Evolutionary conservation across 257 asterid genomes (phyloP).

Genomic region (Jaltomata sinuosa): DNA sequence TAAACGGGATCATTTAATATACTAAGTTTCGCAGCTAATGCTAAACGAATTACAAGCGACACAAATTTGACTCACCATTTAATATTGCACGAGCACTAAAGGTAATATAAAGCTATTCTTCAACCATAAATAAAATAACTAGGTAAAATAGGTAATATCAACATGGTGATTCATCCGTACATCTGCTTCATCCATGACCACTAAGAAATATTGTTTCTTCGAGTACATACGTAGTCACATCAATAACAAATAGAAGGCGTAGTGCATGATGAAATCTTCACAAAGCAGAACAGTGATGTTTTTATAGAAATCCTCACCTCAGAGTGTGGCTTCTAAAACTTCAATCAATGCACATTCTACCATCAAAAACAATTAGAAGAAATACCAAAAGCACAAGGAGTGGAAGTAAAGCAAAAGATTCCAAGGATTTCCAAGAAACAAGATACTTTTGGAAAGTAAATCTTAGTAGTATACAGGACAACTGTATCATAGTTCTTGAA

Average conservation of each 20-base stretch:
- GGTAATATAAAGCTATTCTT: neutral
- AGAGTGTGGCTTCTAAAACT: neutral
- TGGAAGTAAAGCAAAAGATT: neutral
- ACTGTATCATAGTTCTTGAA: neutral
- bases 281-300: neutral
- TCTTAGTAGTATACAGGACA: neutral
- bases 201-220: neutral
- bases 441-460: neutral
- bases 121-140: neutral
- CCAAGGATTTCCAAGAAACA: neutral
- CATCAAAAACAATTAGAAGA: neutral
- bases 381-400: neutral
- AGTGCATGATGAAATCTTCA: neutral
- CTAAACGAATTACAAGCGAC: neutral
- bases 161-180: neutral
- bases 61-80: neutral
- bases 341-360: neutral
- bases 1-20: neutral
- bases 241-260: neutral
- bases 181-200: neutral
- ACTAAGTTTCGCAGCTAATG: neutral
- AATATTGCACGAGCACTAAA: neutral
- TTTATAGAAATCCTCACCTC: neutral
- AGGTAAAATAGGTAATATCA: neutral
- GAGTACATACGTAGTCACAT: neutral